These are phyloP conservation scores for Phyllostachys edulis DNA, from an alignment of 176 grass and related monocot genomes.

Conservation along the genomic window DNA sequence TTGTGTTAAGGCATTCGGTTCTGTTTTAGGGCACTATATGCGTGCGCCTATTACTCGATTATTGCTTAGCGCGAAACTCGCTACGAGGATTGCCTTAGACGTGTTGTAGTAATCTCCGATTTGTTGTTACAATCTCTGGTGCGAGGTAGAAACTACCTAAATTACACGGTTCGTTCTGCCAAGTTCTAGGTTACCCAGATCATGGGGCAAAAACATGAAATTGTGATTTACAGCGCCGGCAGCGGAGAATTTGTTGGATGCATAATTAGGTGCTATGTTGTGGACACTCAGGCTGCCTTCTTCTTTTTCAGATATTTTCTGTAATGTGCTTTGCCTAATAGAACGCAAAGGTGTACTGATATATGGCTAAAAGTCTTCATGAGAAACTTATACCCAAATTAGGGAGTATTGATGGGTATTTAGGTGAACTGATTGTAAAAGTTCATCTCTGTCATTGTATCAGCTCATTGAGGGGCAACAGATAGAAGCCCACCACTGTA, in stretches of 20 bases:
- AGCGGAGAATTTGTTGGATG: not conserved
- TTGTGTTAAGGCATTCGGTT: not conserved
- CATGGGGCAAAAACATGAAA: not conserved
- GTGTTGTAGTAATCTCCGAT: not conserved
- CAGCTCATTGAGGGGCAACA: not conserved
- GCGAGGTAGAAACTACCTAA: not conserved
- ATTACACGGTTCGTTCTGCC: not conserved
- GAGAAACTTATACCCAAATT: not conserved
- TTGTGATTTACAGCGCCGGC: not conserved
- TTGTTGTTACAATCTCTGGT: not conserved
- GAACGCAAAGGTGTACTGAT: not conserved
- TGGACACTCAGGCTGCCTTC: not conserved
- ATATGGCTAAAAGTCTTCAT: not conserved
- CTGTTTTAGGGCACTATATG: not conserved
- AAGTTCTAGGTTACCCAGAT: not conserved
- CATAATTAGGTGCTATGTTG: not conserved
- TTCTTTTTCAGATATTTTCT: not conserved
- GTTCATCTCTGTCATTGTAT: not conserved
- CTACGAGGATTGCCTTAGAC: not conserved
- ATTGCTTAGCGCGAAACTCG: not conserved
- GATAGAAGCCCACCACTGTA: not conserved
- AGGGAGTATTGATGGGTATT: not conserved
- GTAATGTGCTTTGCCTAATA: not conserved
- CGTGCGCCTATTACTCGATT: not conserved
- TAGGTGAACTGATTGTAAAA: not conserved